These are phyloP conservation scores for Maudiozyma pseudohumilis DNA, from an alignment of 805 yeast genomes.

Conservation along the genomic window DNA sequence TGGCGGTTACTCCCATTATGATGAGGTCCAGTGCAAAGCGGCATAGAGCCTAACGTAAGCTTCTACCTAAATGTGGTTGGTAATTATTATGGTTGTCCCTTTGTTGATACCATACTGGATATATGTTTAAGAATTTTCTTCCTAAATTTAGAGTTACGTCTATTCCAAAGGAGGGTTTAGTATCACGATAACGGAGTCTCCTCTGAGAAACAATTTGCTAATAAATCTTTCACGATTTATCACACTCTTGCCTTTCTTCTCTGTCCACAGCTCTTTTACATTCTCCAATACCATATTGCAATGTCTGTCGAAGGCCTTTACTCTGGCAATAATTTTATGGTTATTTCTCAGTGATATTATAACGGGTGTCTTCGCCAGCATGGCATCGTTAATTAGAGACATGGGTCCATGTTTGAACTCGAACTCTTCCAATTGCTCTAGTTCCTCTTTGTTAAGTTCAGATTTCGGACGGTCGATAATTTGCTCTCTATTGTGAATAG, in stretches of 20 bases:
- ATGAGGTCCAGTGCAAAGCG: no score
- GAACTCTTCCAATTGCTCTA: constrained; percentile 75
- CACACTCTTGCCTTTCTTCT: constrained; percentile 58
- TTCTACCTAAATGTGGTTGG: no score
- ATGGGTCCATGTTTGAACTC: constrained; percentile 89
- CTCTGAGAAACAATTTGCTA: constrained; percentile 83
- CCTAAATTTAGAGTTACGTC: no score
- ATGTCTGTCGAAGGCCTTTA: constrained; percentile 93
- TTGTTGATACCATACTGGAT: no score
- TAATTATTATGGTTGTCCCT: no score
- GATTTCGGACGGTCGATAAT: constrained; percentile 63
- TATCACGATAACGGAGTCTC: constrained; percentile 87
- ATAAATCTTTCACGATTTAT: constrained; percentile 65
- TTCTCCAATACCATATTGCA: constrained; percentile 87
- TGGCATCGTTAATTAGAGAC: constrained; percentile 76
- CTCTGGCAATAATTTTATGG: constrained; percentile 81
- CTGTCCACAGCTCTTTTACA: constrained; percentile 75
- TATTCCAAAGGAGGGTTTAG: constrained; percentile 38
- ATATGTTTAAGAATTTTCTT: no score
- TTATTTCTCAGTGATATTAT: constrained; percentile 86
- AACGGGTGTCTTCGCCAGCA: constrained; percentile 62
- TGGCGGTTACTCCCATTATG: no score
- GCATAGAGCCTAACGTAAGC: no score
- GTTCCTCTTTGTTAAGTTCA: constrained; percentile 71
- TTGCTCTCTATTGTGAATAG: constrained; percentile 42